Percentiles rank a stretch among this genome's conserved stretches.
phyloP scores from a whole-genome alignment of 768 basidiomycete genomes.

The Pholiota molesta region DNA sequence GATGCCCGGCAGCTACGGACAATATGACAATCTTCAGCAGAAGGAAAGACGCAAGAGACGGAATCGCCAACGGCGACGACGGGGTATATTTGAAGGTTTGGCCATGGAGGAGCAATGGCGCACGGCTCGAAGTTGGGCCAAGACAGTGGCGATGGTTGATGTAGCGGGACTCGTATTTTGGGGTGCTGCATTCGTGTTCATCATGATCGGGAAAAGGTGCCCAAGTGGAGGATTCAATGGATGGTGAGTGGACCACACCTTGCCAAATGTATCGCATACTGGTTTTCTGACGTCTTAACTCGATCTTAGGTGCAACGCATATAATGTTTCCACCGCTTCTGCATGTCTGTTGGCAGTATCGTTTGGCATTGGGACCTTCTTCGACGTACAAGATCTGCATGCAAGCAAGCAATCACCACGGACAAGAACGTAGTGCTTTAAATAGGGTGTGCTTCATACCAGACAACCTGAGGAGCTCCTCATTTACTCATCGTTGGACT shows the following conservation, averaged over 20 bases:
- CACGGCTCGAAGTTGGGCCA: constrained; percentile 52
- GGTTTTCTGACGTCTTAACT: constrained; percentile 9
- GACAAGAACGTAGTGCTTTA: constrained; percentile 38
- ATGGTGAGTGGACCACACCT: constrained; percentile 46
- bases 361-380: constrained; percentile 61
- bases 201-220: constrained; percentile 64
- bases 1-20: constrained; percentile 39
- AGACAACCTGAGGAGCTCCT: neutral
- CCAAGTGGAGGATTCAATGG: constrained; percentile 63
- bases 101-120: constrained; percentile 70
- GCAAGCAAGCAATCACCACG: constrained; percentile 65
- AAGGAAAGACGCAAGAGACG: constrained; percentile 34
- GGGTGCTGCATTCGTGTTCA: constrained; percentile 61
- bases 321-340: constrained; percentile 66
- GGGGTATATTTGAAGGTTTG: constrained; percentile 60
- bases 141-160: constrained; percentile 56
- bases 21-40: constrained; percentile 17
- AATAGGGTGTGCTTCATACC: neutral
- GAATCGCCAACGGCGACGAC: constrained; percentile 42
- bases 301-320: constrained; percentile 64
- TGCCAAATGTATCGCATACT: neutral
- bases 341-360: constrained; percentile 59
- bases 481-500: neutral
- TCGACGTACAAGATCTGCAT: constrained; percentile 67
- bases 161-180: constrained; percentile 50